phyloP scores from a whole-genome alignment of 495 filamentous ascomycete genomes.

The Lentithecium fluviatile region DNA sequence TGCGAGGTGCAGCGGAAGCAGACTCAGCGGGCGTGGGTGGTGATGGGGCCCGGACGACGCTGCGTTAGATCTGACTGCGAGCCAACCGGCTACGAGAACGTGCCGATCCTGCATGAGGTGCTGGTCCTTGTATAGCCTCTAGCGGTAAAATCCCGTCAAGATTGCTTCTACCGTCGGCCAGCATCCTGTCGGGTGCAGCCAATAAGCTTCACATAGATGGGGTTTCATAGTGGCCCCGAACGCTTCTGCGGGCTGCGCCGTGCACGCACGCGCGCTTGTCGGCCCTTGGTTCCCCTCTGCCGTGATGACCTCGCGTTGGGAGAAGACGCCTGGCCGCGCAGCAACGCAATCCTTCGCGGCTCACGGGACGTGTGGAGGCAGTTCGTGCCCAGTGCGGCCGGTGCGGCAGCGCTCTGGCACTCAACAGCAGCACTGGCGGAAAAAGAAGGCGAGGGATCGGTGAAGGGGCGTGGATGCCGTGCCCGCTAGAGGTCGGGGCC shows the following conservation, averaged over 20 bases:
- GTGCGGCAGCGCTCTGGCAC: no score
- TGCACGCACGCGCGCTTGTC: conserved; percentile 10
- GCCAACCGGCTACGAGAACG: conserved; percentile 18
- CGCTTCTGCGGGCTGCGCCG: conserved; percentile 16
- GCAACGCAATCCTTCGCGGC: not conserved
- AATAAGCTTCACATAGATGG: conserved; percentile 35
- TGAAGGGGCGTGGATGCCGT: not conserved
- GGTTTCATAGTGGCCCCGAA: conserved; percentile 31
- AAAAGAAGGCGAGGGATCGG: not conserved
- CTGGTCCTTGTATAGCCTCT: conserved; percentile 28
- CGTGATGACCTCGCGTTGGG: no score
- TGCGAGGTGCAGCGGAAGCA: conserved; percentile 22
- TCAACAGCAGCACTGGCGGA: not conserved
- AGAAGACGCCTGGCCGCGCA: not conserved
- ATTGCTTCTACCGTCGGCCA: conserved; percentile 27
- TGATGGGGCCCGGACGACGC: not conserved
- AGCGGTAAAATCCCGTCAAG: conserved; percentile 34
- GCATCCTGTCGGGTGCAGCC: conserved; percentile 23
- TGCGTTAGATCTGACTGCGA: conserved; percentile 11
- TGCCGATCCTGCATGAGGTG: conserved; percentile 33
- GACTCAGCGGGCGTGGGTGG: conserved; percentile 15
- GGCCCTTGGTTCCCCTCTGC: conserved; percentile 2
- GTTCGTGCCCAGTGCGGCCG: no score
- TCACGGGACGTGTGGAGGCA: no score
- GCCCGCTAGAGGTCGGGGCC: conserved; percentile 20